Base-by-base conservation (phyloP, 2,329 filamentous ascomycete species). In the Aspergillus sp. region DNA sequence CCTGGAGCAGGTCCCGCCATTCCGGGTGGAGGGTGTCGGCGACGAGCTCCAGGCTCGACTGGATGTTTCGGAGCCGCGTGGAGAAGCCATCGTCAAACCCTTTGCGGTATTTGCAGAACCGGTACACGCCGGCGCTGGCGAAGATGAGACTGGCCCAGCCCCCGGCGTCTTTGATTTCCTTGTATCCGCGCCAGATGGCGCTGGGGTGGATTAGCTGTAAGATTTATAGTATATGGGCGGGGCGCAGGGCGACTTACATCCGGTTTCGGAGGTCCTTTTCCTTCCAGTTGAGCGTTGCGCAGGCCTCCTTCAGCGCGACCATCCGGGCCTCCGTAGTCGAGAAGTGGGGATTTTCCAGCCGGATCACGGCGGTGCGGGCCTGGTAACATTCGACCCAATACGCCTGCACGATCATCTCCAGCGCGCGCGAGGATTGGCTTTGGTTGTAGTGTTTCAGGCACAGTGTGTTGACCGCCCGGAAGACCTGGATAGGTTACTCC, bases 41-140 rank as follows among this genome's bases (percentile, higher is more conserved):
- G 2, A 78, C 78, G 6, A 81, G 73, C 58, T 81, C 78, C n/a
- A 83, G 72, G 14, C 78, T 71, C 23, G 76, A 73, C 38, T 72
- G 65, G 7, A 81, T 61, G 29, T 68, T 69, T 14, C 70, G 69
- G 5, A 84, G 68, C 2, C 74, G 74, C 32, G 74, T 70, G 66
- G 81, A 78, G 3, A 80, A 76, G 14, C 79, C 77, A 4, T 74
- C 71, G 40, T 76, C 74, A 59, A 83, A 82, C 4, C 77, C 78
- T 1, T 78, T 76, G 41, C 81, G 76, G 61, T 84, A 84, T 61
- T 84, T 84, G 76, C 81, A 84, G 64, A 83, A 81, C 6, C 81
- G 74, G 63, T 84, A 84, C 13, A 84, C 76, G 1, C 81, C 81
- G 68, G 80, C 79, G 31, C 81, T 80, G 4, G 81, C 77, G 57